Evolutionary conservation across 2,329 filamentous ascomycete species (phyloP).

Genomic region (Pseudopyrenochaeta lycopersici): DNA sequence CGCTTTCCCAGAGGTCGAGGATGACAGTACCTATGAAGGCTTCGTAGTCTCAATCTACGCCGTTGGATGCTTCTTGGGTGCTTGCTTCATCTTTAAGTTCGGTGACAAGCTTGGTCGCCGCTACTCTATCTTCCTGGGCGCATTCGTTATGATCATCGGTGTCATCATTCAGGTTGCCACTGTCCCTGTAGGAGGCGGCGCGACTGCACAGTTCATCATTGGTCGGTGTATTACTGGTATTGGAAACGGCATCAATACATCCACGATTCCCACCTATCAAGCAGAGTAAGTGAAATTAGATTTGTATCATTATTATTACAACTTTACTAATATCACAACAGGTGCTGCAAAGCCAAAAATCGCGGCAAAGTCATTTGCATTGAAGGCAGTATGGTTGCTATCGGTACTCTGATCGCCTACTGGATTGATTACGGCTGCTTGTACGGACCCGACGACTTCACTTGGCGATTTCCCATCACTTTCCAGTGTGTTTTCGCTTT

Average conservation of each 20-base stretch:
- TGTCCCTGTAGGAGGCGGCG: conserved; percentile 33
- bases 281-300: conserved; percentile 51
- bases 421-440: conserved; percentile 60
- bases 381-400: conserved; percentile 60
- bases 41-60: conserved; percentile 62
- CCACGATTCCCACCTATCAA: conserved; percentile 63
- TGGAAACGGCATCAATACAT: conserved; percentile 65
- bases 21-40: conserved; percentile 51
- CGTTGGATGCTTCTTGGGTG: conserved; percentile 56
- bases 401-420: conserved; percentile 60
- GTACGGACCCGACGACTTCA: conserved; percentile 38
- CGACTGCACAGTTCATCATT: conserved; percentile 60
- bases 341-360: conserved; percentile 61
- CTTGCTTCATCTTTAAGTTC: conserved; percentile 48
- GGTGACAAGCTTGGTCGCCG: conserved; percentile 55
- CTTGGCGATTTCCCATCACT: conserved; percentile 62
- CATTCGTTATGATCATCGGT: conserved; percentile 52
- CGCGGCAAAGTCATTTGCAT: conserved; percentile 69
- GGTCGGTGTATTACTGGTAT: conserved; percentile 62
- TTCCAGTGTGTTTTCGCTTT: conserved; percentile 61
- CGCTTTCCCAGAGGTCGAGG: conserved; percentile 49
- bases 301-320: no score
- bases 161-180: conserved; percentile 50
- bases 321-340: conserved; percentile 3
- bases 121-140: conserved; percentile 54